Evolutionary conservation across 176 grass and related monocot species (phyloP).

Genomic region (Puya raimondii): DNA sequence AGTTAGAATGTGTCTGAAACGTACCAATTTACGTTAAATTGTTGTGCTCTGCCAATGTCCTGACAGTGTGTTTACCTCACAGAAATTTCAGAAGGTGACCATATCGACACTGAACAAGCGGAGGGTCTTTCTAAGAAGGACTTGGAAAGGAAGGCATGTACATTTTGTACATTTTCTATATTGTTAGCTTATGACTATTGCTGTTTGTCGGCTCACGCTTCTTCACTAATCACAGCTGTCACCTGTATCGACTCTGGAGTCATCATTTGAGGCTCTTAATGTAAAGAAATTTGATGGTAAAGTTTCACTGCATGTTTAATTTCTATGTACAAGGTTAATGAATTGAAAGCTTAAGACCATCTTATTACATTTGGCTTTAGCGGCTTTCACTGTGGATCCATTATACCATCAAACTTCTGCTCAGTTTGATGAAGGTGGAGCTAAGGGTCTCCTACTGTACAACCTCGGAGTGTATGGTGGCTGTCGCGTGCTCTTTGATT

Average conservation of each 20-base stretch:
- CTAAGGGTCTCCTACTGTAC: conserved; percentile 82
- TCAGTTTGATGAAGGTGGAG: conserved; percentile 97
- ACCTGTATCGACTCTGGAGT: conserved; percentile 70
- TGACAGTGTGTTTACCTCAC: conserved; percentile 9
- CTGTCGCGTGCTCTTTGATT: conserved; percentile 87
- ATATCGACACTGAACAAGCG: conserved; percentile 25
- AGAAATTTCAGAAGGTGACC: conserved; percentile 25
- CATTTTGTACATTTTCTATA: neutral
- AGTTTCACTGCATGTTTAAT: conserved; percentile 17
- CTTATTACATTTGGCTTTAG: conserved; percentile 39
- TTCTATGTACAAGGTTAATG: neutral
- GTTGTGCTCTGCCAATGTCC: neutral
- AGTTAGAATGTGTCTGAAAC: too few species aligned
- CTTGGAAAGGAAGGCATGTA: conserved; percentile 50
- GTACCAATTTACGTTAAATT: neutral
- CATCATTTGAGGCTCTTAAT: conserved; percentile 89
- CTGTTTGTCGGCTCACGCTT: conserved; percentile 15
- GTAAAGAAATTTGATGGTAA: conserved; percentile 95
- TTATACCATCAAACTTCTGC: conserved; percentile 95
- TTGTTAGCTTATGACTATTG: neutral
- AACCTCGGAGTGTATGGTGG: conserved; percentile 87
- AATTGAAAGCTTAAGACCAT: conserved; percentile 18
- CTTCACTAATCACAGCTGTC: conserved; percentile 50
- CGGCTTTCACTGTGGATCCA: conserved; percentile 84
- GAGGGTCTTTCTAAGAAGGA: conserved; percentile 66